phyloP scores from a whole-genome alignment of 2,329 filamentous ascomycete species.

The Ophiobolus disseminans region DNA sequence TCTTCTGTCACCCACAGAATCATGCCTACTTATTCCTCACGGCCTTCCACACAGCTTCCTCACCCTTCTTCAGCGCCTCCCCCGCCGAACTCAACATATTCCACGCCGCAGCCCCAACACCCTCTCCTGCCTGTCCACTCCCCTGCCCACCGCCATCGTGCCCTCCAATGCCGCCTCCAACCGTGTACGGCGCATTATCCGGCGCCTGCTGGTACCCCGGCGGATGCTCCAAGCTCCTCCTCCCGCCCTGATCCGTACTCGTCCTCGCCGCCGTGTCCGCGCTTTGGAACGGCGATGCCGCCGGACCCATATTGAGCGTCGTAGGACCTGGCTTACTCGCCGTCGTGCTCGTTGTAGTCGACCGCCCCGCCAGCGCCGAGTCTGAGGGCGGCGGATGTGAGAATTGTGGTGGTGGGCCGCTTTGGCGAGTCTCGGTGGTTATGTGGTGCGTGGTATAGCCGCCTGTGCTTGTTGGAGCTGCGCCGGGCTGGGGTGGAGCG shows the following conservation, averaged over 20 bases:
- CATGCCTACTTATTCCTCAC: conserved; percentile 34
- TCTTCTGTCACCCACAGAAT: background rate
- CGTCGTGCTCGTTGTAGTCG: conserved; percentile 41
- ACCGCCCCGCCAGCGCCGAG: conserved; percentile 49
- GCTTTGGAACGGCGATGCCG: conserved; percentile 34
- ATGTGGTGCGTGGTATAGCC: conserved; percentile 39
- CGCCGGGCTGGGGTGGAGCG: conserved; percentile 47
- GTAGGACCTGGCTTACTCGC: conserved; percentile 43
- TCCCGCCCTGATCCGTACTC: conserved; percentile 20
- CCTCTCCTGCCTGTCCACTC: conserved; percentile 15
- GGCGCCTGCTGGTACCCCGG: conserved; percentile 58
- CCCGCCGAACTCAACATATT: conserved; percentile 46
- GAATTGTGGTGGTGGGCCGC: conserved; percentile 49
- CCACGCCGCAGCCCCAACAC: conserved; percentile 44
- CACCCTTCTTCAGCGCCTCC: conserved; percentile 44
- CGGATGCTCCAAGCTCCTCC: conserved; percentile 50
- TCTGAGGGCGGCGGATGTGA: conserved; percentile 47
- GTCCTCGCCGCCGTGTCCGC: conserved; percentile 30
- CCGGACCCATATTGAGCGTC: conserved; percentile 49
- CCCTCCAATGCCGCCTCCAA: conserved; percentile 49
- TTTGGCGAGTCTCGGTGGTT: conserved; percentile 40
- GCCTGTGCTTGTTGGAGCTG: no score
- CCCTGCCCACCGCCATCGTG: conserved; percentile 31
- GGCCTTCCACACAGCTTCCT: conserved; percentile 47
- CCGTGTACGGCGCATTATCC: conserved; percentile 48